Base-by-base conservation (phyloP, 1,139 yeast species). In the Pichia sp. region DNA sequence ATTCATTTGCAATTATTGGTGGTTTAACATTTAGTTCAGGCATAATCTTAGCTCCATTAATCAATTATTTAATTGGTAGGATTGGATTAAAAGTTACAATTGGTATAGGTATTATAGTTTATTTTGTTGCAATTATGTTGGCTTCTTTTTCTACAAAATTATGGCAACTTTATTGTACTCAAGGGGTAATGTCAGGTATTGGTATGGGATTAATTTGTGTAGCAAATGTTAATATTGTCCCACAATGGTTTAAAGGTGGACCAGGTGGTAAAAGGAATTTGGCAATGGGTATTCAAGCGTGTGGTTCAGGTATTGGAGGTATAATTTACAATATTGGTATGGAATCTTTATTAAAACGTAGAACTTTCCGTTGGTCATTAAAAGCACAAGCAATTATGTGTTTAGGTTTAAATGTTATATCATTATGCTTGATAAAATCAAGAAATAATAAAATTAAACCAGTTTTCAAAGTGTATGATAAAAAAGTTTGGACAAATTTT, bases 241-340 rank as follows among this genome's bases (percentile, higher is more conserved):
- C 87, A 0, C 76, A 79, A 24, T 81, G 86, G 86, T 80, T 81
- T 56, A 50, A 58, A 30, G 55, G 58, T 37, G 63, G 63, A 2
- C 51, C 51, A 12, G 65, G 71, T 35, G 76, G 72, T 38, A 69
- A 66, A 38, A 65, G 78, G 51, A 78, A 83, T n/a, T 59, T 76
- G 6, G 82, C 84, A 0, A 70, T 76, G 66, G 87, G 86, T 0
- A 59, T 80, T 20, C 65, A 74, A n/a, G 78, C 78, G 32, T 58
- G 74, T 12, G 87, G 87, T 3, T 69, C 82, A 9, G 87, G 87
- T 10, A 51, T 76, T 10, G 87, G 87, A n/a, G 87, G 87, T 30
- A 67, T 80, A 33, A 63, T 75, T 1, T 78, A 76, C 54, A 69
- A 80, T 3, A 62, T 78, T 37, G 68, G 73, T 25, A 63, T 76